Evolutionary conservation across 495 filamentous ascomycete genomes (phyloP).

Genomic region (Neurospora sp.): DNA sequence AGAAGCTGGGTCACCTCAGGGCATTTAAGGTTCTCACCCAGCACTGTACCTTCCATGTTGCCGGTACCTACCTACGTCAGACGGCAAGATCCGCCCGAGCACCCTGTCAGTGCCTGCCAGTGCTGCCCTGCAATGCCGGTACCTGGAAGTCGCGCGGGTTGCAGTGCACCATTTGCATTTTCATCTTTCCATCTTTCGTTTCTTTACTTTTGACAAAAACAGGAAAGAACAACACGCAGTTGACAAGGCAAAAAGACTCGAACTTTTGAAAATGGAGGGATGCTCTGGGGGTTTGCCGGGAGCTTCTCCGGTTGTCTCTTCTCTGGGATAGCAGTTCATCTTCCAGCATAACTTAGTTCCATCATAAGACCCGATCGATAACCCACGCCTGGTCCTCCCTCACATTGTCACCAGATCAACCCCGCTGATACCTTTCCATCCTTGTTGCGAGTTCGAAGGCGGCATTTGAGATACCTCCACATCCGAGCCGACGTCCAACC

Average conservation of each 20-base stretch:
- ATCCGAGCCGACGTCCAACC: background rate
- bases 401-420: background rate
- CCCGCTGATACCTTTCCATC: background rate
- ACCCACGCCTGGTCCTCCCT: background rate
- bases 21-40: background rate
- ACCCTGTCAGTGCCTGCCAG: background rate
- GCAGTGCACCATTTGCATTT: background rate
- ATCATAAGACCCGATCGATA: background rate
- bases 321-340: background rate
- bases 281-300: background rate
- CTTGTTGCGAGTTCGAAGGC: background rate
- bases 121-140: background rate
- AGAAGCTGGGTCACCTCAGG: background rate
- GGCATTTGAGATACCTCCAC: background rate
- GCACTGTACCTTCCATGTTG: background rate
- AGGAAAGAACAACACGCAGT: background rate
- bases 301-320: background rate
- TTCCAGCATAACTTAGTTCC: background rate
- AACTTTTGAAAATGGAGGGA: background rate
- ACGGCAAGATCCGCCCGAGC: background rate
- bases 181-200: background rate
- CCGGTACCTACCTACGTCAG: background rate
- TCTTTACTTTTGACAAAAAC: background rate
- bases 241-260: background rate
- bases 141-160: background rate